A percentile compares a stretch with the other conserved stretches of the same genome.
Evolutionary conservation across 257 asterid species (phyloP).

Genomic region (Orobanche coerulescens): DNA sequence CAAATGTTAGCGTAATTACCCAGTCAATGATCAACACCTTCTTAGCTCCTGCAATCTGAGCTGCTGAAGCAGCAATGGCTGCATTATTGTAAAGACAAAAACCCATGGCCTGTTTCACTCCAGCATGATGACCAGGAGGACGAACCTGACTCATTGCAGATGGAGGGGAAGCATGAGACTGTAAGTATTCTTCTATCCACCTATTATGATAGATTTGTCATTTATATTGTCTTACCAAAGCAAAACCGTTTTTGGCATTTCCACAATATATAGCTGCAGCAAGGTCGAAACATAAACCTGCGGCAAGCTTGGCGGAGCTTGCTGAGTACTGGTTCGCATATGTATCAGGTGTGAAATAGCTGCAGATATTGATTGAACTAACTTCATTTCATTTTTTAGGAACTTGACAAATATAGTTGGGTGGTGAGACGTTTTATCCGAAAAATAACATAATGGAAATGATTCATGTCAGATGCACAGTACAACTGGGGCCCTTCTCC

Average conservation of each 20-base stretch:
- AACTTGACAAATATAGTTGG: conserved; percentile 3
- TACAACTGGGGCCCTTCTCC: conserved; percentile 9
- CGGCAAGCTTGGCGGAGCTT: conserved; percentile 93
- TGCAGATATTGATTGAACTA: conserved; percentile 32
- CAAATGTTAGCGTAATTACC: conserved; percentile 39
- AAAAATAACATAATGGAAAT: neutral
- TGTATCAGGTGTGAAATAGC: conserved; percentile 98
- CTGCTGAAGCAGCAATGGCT: conserved; percentile 92
- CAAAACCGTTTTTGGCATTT: conserved; percentile 88
- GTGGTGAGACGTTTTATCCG: conserved; percentile 18
- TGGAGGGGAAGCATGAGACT: conserved; percentile 21
- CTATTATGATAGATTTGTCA: conserved; percentile 11
- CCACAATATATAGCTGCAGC: conserved; percentile 78
- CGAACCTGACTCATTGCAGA: conserved; percentile 62
- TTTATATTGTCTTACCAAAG: conserved; percentile 53
- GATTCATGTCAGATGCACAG: conserved; percentile 11
- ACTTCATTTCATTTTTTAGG: conserved; percentile 1
- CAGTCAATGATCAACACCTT: conserved; percentile 89
- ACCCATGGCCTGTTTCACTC: conserved; percentile 95
- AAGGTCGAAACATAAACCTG: conserved; percentile 96
- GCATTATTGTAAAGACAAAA: conserved; percentile 99
- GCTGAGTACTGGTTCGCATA: conserved; percentile 91
- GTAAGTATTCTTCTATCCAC: conserved; percentile 3
- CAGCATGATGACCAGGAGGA: conserved; percentile 99
- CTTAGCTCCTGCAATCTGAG: conserved; percentile 90